Evolutionary conservation across 331 rosid genomes (phyloP).

Genomic region (Pyrus hybrid): DNA sequence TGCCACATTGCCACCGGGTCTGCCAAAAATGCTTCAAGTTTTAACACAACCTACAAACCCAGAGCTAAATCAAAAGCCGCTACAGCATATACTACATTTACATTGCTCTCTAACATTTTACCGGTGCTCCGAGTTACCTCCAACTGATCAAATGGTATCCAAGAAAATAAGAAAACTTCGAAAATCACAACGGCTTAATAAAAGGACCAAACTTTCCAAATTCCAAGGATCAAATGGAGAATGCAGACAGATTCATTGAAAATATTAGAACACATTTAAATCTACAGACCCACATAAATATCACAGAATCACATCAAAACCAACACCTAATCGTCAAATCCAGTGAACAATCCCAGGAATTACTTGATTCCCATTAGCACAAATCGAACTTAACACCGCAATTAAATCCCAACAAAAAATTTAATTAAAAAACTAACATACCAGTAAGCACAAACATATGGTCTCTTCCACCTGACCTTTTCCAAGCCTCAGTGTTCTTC

Average conservation of each 20-base stretch:
- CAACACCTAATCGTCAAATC: background rate
- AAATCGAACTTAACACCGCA: background rate
- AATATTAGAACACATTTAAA: background rate
- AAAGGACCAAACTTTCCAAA: background rate
- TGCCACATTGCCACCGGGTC: constrained; percentile 99
- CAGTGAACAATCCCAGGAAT: background rate
- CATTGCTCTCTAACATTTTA: background rate
- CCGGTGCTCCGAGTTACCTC: background rate
- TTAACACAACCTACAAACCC: constrained; percentile 90
- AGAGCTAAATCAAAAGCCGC: constrained; percentile 62
- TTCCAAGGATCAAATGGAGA: background rate
- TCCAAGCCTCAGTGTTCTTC: constrained; percentile 64
- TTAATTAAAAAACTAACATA: background rate
- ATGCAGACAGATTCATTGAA: background rate
- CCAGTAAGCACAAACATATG: constrained; percentile 94
- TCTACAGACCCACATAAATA: background rate
- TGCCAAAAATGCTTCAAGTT: constrained; percentile 99
- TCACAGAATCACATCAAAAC: background rate
- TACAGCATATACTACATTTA: constrained; percentile 14
- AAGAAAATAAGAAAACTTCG: background rate
- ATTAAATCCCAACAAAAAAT: background rate
- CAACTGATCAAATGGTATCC: background rate
- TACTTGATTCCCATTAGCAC: background rate
- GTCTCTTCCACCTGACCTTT: constrained; percentile 80
- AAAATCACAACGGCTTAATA: background rate